These are phyloP conservation scores for Plasmodium adleri DNA, from an alignment of 169 alveolate genomes.

Conservation along the genomic window DNA sequence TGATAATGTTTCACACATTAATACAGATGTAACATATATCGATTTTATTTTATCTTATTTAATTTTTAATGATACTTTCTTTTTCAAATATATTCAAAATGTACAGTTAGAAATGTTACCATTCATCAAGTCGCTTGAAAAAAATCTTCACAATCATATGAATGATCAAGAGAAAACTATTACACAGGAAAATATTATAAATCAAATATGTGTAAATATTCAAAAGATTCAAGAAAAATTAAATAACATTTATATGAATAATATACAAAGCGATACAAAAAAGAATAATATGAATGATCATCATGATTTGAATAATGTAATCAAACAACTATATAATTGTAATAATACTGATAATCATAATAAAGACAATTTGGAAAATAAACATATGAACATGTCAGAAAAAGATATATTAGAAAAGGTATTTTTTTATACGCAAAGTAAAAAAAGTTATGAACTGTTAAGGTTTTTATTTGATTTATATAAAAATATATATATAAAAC, in stretches of 20 bases:
- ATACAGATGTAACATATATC: slow-evolving; percentile 6
- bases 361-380: not conserved
- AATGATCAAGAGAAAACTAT: not conserved
- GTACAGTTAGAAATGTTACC: not conserved
- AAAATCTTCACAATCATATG: not conserved
- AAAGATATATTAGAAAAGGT: slow-evolving; percentile 8
- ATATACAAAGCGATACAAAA: not conserved
- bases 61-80: slow-evolving; percentile 10
- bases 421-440: slow-evolving; percentile 15
- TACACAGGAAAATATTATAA: not conserved
- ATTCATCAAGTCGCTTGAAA: too few relatives aligned
- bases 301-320: not conserved
- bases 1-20: slow-evolving; percentile 23
- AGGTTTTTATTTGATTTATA: slow-evolving; percentile 21
- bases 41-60: slow-evolving; percentile 14
- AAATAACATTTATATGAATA: slow-evolving; percentile 7
- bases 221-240: slow-evolving; percentile 4
- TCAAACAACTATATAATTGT: not conserved
- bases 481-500: slow-evolving; percentile 6
- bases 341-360: not conserved
- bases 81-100: slow-evolving; percentile 27
- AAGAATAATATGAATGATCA: not conserved
- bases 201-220: not conserved
- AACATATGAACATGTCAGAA: not conserved
- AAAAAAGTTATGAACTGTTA: slow-evolving; percentile 30